phyloP scores from a whole-genome alignment of 108 stramenopile species.

The Discostella stelligeroides region DNA sequence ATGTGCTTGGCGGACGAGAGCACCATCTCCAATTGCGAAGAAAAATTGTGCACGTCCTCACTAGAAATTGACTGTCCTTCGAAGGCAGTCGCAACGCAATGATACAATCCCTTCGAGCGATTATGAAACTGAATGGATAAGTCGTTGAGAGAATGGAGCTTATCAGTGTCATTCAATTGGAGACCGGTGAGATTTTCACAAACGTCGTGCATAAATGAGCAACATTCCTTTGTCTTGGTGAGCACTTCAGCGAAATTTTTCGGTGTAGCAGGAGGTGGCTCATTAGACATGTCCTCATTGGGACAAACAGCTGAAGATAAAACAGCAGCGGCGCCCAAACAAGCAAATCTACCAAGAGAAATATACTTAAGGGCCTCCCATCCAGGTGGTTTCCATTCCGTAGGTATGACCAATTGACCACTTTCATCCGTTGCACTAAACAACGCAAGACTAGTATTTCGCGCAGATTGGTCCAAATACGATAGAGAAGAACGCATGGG shows the following conservation, averaged over 20 bases:
- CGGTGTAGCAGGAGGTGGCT: slow-evolving; percentile 36
- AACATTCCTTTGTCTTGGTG: slow-evolving; percentile 33
- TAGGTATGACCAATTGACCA: slow-evolving; percentile 61
- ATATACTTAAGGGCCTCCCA: slow-evolving; percentile 63
- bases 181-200: slow-evolving; percentile 38
- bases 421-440: slow-evolving; percentile 65
- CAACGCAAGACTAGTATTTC: slow-evolving; percentile 60
- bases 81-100: slow-evolving; percentile 25
- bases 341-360: slow-evolving; percentile 68
- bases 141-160: slow-evolving; percentile 20
- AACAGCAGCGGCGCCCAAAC: slow-evolving; percentile 74
- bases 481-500: slow-evolving; percentile 77
- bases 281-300: slow-evolving; percentile 47
- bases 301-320: slow-evolving; percentile 64
- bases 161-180: slow-evolving; percentile 28
- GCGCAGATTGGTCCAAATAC: slow-evolving; percentile 63
- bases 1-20: slow-evolving; percentile 20
- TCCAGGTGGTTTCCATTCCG: slow-evolving; percentile 82
- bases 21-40: slow-evolving; percentile 27
- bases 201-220: slow-evolving; percentile 32
- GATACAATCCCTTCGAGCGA: slow-evolving; percentile 16
- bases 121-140: slow-evolving; percentile 18
- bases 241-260: slow-evolving; percentile 25
- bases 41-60: slow-evolving; percentile 23
- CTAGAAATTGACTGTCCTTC: slow-evolving; percentile 18